phyloP scores from a whole-genome alignment of 1,139 yeast species.

The Sugiyamaella pinicola region DNA sequence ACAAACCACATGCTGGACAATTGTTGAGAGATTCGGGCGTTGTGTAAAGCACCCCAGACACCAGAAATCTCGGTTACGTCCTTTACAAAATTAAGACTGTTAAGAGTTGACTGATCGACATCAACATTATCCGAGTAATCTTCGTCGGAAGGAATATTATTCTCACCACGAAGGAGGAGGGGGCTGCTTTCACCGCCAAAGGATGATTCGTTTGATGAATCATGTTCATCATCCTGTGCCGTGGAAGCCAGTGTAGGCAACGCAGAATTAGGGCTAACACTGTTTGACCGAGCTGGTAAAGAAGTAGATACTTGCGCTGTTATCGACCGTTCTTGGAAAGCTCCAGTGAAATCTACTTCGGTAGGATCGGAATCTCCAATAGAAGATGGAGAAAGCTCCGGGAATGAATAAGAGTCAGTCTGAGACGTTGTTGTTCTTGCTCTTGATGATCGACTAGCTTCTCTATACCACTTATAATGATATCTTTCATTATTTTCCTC shows the following conservation, averaged over 20 bases:
- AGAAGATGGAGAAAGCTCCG: background rate
- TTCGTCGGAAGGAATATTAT: conserved; percentile 1
- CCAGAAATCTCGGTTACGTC: conserved; percentile 58
- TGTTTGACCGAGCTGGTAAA: conserved; percentile 3
- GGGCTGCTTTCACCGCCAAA: conserved; percentile 16
- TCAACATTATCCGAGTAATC: conserved; percentile 1
- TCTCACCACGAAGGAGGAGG: conserved; percentile 9
- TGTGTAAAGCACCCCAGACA: conserved; percentile 83
- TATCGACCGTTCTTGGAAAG: conserved; percentile 1
- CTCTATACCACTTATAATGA: conserved; percentile 3
- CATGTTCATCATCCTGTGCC: conserved; percentile 5
- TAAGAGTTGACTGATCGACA: conserved; percentile 1
- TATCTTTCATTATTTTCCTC: background rate
- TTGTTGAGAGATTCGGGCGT: conserved; percentile 61
- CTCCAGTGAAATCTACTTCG: conserved; percentile 26
- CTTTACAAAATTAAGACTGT: conserved; percentile 31
- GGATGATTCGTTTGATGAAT: conserved; percentile 16
- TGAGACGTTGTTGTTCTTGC: background rate
- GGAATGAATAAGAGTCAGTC: conserved; percentile 1
- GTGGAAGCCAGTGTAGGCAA: conserved; percentile 2
- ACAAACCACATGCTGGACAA: conserved; percentile 75
- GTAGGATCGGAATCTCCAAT: background rate
- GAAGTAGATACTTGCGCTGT: background rate
- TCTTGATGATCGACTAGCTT: conserved; percentile 3
- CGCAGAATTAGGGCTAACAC: conserved; percentile 6